These are phyloP conservation scores for Colletotrichum sp. DNA, from an alignment of 2,329 filamentous ascomycete genomes.

Conservation along the genomic window DNA sequence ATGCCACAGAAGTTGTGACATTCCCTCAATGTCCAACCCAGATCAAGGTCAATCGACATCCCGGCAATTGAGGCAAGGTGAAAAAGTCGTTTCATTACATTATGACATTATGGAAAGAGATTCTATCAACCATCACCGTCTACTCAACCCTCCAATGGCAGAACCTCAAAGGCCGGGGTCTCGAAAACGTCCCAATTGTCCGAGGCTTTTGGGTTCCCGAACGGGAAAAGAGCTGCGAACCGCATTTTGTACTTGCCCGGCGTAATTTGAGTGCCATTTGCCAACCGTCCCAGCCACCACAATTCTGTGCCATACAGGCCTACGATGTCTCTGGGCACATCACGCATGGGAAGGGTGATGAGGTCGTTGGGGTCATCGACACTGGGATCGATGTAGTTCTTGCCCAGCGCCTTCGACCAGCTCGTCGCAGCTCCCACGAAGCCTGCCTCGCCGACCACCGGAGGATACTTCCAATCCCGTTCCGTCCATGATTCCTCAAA, in stretches of 20 bases:
- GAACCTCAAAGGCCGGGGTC: constrained; percentile 28
- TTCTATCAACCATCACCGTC: not conserved
- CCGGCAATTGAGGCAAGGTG: not conserved
- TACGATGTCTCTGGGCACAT: constrained; percentile 33
- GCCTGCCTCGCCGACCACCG: constrained; percentile 36
- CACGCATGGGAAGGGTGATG: constrained; percentile 38
- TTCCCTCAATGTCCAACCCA: not conserved
- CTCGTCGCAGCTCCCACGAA: constrained; percentile 47
- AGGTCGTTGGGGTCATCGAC: constrained; percentile 41
- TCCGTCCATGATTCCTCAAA: constrained; percentile 43
- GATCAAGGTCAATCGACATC: not conserved
- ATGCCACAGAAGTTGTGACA: not conserved
- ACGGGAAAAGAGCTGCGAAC: constrained; percentile 10
- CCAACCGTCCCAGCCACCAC: constrained; percentile 47
- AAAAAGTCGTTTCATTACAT: not conserved
- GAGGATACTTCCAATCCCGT: constrained; percentile 45
- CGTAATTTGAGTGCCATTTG: constrained; percentile 42
- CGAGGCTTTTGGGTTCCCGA: constrained; percentile 7
- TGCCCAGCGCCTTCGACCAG: constrained; percentile 36
- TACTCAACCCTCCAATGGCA: not conserved
- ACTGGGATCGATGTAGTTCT: constrained; percentile 37
- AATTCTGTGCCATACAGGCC: constrained; percentile 26
- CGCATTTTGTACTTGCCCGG: constrained; percentile 40
- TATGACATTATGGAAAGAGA: not conserved
- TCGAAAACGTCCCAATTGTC: constrained; percentile 18